A percentile compares a stretch with the other conserved stretches of the same genome.
Conservation (phyloP, 1,139 yeast species). For the Diutina ranongensis region DNA sequence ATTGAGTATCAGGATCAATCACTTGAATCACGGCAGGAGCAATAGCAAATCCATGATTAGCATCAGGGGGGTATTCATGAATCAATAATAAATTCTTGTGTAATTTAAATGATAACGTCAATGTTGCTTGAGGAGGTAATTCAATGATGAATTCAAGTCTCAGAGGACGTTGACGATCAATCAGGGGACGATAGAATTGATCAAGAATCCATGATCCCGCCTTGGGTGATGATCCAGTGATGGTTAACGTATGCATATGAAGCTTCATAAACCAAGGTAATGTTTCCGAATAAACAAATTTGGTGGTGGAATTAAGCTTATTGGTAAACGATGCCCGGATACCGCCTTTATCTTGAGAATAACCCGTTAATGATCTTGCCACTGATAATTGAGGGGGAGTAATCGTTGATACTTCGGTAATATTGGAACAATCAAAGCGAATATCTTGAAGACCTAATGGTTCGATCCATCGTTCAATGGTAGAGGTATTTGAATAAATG, state of each 20-base stretch:
- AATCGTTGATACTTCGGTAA: constrained; percentile 21
- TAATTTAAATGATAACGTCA: constrained; percentile 64
- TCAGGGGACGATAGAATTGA: constrained; percentile 62
- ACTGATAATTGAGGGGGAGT: constrained; percentile 56
- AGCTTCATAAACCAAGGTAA: constrained; percentile 91
- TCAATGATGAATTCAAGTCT: constrained; percentile 61
- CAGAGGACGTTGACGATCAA: constrained; percentile 72
- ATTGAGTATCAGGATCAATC: constrained; percentile 13
- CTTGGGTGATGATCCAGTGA: constrained; percentile 7
- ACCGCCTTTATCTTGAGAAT: constrained; percentile 87
- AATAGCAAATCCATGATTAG: constrained; percentile 93
- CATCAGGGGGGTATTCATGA: constrained; percentile 97
- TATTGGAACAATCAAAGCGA: constrained; percentile 22
- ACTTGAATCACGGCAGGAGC: constrained; percentile 79
- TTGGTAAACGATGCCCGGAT: constrained; percentile 56
- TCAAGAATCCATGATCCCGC: constrained; percentile 16
- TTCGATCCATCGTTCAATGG: neutral
- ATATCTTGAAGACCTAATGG: neutral
- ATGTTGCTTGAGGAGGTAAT: constrained; percentile 53
- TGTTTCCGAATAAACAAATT: constrained; percentile 62
- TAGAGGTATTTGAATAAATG: neutral
- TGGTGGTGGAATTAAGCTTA: constrained; percentile 38
- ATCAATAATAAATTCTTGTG: constrained; percentile 78
- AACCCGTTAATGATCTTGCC: constrained; percentile 83
- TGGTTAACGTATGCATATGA: constrained; percentile 55